Evolutionary conservation across 495 filamentous ascomycete species (phyloP).

Genomic region (Penicillium lividum): DNA sequence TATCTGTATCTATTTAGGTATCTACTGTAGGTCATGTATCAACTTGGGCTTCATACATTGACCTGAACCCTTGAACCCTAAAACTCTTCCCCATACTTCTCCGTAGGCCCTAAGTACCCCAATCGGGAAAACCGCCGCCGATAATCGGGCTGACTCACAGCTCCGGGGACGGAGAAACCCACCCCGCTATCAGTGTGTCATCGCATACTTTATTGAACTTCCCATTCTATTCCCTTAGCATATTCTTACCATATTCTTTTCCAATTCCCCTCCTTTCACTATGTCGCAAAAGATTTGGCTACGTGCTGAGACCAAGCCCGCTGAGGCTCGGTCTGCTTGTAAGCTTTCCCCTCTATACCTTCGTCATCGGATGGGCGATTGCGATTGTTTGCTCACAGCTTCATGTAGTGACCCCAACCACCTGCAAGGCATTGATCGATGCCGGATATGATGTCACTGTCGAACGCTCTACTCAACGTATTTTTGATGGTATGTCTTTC

Average conservation of each 20-base stretch:
- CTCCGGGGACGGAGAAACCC: slow-evolving; percentile 40
- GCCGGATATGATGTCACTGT: slow-evolving; percentile 84
- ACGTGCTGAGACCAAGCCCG: slow-evolving; percentile 52
- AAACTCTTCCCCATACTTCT: not conserved
- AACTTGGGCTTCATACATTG: not conserved
- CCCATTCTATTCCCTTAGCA: slow-evolving; percentile 6
- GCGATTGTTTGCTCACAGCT: slow-evolving; percentile 16
- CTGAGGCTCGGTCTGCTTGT: slow-evolving; percentile 51
- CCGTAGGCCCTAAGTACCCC: slow-evolving; percentile 5
- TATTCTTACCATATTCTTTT: slow-evolving; percentile 4
- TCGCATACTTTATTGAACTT: slow-evolving; percentile 16
- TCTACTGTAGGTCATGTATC: no score
- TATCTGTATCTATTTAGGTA: no score
- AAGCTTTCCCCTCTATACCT: slow-evolving; percentile 23
- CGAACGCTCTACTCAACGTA: slow-evolving; percentile 76
- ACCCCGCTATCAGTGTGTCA: slow-evolving; percentile 43
- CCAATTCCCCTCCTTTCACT: slow-evolving; percentile 15
- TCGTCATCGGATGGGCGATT: slow-evolving; percentile 9
- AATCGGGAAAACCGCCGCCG: slow-evolving; percentile 2
- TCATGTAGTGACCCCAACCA: slow-evolving; percentile 61
- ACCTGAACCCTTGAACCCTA: not conserved
- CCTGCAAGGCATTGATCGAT: slow-evolving; percentile 74
- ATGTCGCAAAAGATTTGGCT: slow-evolving; percentile 51
- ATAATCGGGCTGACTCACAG: slow-evolving; percentile 12
- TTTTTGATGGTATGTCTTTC: slow-evolving; percentile 69